Evolutionary conservation across 1,284 basidiomycete species (phyloP), one percentile per base, ranked within the genome.

Genomic region (Meira nashicola): DNA sequence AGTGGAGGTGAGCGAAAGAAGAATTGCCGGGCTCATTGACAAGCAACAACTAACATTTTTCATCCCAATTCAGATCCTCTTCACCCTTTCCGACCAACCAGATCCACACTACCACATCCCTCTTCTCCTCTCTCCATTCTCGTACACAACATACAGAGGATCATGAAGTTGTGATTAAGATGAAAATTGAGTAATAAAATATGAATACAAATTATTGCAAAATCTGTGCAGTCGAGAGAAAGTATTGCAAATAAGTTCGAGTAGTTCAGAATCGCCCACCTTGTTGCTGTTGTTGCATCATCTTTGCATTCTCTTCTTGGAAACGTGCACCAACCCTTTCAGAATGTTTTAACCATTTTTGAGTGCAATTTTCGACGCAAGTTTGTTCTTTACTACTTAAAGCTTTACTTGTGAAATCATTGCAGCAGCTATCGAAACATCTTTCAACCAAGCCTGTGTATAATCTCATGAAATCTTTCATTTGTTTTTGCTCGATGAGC

Each of bases 271-370:
- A 41, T 39, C 37, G 28, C 10, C 25, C 25, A 52, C 39, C 11
- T 33, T 52, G 28, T 17, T 37, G 14, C n/a, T 41, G 40, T 15
- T 14, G 11, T 55, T 43, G 44, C 49, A 59, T 52, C 57, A 62
- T 59, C 57, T 62, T 62, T 47, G 57, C 57, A 43, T 77, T 77
- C 64, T 77, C 74, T 57, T 77, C 75, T 19, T 70, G 65, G 79
- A 95, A 96, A 56, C 93, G 84, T 23, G 91, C 89, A 5, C 92
- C 92, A 1, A 95, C 88, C 58, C 93, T 84, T 79, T 97, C 93
- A 25, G 92, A 94, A 79, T 97, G 92, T 80, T 96, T 96, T 76
- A 97, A 82, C 82, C 95, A 97, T 81, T 97, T 98, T 82, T 95
- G 92, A 43, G 84, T 82, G 80, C 85, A 86, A 79, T 85, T 84